Percentiles rank a stretch among this genome's conserved stretches.
phyloP scores from a whole-genome alignment of 148 eudicot genomes.

The Rhododendron mucronatum region DNA sequence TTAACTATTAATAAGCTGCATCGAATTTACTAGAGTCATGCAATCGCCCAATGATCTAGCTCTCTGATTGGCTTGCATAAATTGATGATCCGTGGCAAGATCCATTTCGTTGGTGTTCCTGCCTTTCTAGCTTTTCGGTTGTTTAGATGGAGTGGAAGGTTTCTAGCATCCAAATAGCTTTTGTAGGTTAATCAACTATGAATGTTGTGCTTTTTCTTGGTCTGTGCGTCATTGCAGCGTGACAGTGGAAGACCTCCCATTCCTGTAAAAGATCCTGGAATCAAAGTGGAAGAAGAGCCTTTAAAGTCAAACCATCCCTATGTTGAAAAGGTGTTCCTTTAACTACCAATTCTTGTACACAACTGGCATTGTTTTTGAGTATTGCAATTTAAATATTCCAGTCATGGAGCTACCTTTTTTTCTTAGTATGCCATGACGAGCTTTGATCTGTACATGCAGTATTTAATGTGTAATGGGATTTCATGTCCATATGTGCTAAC shows the following conservation, averaged over 20 bases:
- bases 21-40: neutral
- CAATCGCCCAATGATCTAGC: neutral
- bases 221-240: constrained; percentile 46
- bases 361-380: neutral
- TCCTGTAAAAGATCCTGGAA: constrained; percentile 78
- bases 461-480: neutral
- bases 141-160: neutral
- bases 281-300: constrained; percentile 82
- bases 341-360: neutral
- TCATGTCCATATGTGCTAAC: neutral
- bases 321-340: constrained; percentile 70
- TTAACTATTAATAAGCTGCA: neutral
- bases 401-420: neutral
- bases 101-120: neutral
- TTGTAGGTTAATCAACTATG: neutral
- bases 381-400: neutral
- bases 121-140: neutral
- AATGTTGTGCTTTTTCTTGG: constrained; percentile 8
- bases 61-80: neutral
- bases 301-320: constrained; percentile 88
- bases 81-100: neutral
- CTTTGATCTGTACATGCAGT: neutral
- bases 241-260: constrained; percentile 90
- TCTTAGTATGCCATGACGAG: neutral
- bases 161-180: constrained; percentile 1